phyloP scores from a whole-genome alignment of 2,329 filamentous ascomycete genomes.

The Hyphodiscus sp. region DNA sequence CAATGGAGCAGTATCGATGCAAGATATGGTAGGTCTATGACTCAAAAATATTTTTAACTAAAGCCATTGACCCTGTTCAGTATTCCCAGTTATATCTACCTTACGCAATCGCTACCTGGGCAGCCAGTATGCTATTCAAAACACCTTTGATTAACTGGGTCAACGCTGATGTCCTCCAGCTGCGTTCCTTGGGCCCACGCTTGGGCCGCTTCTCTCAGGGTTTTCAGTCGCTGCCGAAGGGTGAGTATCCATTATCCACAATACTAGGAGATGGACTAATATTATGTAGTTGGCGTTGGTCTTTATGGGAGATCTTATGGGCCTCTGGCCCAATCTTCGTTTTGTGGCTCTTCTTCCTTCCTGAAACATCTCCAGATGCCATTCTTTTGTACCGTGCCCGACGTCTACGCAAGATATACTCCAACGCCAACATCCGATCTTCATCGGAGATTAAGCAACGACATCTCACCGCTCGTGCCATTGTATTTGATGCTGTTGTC shows the following conservation, averaged over 20 bases:
- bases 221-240: conserved; percentile 45
- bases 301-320: conserved; percentile 55
- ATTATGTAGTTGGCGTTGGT: conserved; percentile 47
- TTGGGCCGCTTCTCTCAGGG: conserved; percentile 52
- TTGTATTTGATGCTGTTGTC: conserved; percentile 45
- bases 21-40: conserved; percentile 33
- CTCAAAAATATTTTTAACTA: background rate
- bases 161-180: background rate
- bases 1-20: conserved; percentile 43
- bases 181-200: conserved; percentile 23
- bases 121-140: background rate
- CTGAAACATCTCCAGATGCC: conserved; percentile 51
- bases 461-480: background rate
- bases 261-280: background rate
- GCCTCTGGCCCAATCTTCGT: conserved; percentile 48
- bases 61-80: background rate
- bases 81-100: conserved; percentile 18
- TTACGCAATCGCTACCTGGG: conserved; percentile 31
- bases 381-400: conserved; percentile 52
- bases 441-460: background rate
- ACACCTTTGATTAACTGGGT: background rate
- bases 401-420: conserved; percentile 39
- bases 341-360: conserved; percentile 51
- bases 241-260: background rate
- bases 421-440: background rate